Evolutionary conservation across 306 rosid species (phyloP).

Genomic region (Ceratonia siliqua): DNA sequence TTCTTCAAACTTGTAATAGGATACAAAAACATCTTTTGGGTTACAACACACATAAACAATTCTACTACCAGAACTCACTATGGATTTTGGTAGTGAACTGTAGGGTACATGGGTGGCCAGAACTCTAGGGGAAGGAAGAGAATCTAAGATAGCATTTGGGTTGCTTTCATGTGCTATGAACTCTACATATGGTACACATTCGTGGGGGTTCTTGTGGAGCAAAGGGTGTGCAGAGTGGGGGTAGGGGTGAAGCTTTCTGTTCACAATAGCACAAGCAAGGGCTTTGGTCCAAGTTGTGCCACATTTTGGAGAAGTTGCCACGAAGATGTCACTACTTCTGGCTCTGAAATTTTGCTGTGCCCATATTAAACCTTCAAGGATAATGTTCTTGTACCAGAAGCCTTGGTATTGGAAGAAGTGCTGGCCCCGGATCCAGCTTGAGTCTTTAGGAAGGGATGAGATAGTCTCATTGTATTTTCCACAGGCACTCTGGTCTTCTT

Average conservation of each 20-base stretch:
- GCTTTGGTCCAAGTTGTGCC: neutral
- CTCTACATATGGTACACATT: neutral
- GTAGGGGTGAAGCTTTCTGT: neutral
- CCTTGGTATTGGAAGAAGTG: neutral
- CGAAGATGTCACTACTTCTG: neutral
- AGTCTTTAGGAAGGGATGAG: neutral
- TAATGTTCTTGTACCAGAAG: neutral
- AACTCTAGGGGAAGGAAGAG: neutral
- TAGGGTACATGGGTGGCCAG: neutral
- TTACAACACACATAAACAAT: neutral
- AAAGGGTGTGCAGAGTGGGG: neutral
- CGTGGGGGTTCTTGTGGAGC: neutral
- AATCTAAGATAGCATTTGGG: neutral
- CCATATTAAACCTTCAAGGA: neutral
- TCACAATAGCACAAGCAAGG: neutral
- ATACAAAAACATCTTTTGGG: constrained; percentile 5
- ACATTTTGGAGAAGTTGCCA: no score
- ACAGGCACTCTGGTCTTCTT: neutral
- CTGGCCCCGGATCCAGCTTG: neutral
- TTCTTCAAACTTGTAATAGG: neutral
- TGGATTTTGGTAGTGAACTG: neutral
- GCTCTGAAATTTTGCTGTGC: neutral
- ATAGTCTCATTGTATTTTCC: neutral
- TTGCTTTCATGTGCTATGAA: neutral
- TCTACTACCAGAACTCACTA: neutral